These are phyloP conservation scores for Leishmania major DNA, from an alignment of 208 protist genomes.

Conservation along the genomic window DNA sequence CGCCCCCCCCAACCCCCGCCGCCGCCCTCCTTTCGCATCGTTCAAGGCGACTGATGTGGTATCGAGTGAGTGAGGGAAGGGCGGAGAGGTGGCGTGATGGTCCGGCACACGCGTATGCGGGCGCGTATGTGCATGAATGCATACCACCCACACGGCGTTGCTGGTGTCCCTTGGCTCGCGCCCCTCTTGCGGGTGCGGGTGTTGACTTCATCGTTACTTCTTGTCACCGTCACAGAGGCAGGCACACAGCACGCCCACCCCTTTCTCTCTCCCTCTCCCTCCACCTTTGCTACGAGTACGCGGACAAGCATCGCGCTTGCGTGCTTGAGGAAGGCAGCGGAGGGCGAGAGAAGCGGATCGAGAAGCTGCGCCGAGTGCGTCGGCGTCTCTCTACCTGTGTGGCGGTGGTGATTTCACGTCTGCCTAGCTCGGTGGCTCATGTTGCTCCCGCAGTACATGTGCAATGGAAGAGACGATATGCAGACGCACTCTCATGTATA, in stretches of 20 bases:
- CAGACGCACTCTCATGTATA: not conserved
- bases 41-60: not conserved
- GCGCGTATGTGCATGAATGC: not conserved
- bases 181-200: not conserved
- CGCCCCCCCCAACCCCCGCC: not conserved
- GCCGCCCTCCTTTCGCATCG: not conserved
- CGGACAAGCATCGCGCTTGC: not conserved
- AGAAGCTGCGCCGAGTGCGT: not conserved
- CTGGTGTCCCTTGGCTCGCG: not conserved
- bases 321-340: not conserved
- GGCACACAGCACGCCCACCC: not conserved
- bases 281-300: not conserved
- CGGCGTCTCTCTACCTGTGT: not conserved
- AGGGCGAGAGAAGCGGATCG: not conserved
- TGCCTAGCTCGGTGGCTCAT: not conserved
- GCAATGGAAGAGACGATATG: not conserved
- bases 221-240: not conserved
- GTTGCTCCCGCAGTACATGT: not conserved
- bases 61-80: not conserved
- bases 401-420: not conserved
- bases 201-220: not conserved
- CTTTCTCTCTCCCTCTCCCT: not conserved
- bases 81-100: not conserved
- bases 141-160: not conserved
- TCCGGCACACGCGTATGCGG: not conserved